Percentiles rank a stretch among this genome's conserved stretches.
Evolutionary conservation across 2,329 filamentous ascomycete species (phyloP).

Genomic region (Hypoxylon sp.): DNA sequence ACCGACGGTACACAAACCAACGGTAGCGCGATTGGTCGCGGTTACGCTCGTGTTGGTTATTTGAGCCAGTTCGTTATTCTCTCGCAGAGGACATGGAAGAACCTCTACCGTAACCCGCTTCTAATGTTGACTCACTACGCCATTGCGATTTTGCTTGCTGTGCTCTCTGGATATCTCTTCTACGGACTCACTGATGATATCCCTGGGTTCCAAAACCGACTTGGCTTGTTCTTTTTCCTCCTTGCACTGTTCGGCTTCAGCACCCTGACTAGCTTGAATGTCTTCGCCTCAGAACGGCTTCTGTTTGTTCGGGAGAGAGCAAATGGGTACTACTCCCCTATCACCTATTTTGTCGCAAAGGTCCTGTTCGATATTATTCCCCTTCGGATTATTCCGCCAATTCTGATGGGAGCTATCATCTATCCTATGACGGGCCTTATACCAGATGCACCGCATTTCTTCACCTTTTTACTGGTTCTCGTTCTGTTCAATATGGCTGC

Average conservation of each 20-base stretch:
- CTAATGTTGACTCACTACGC: constrained; percentile 99
- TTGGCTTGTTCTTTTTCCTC: constrained; percentile 98
- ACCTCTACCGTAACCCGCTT: constrained; percentile 97
- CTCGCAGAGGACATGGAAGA: constrained; percentile 93
- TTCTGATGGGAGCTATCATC: constrained; percentile 94
- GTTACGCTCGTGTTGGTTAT: constrained; percentile 86
- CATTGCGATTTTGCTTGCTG: constrained; percentile 93
- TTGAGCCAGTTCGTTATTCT: constrained; percentile 88
- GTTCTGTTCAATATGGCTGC: constrained; percentile 97
- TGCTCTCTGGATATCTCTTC: constrained; percentile 95
- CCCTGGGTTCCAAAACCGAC: constrained; percentile 95
- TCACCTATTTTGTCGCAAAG: constrained; percentile 95
- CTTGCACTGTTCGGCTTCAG: constrained; percentile 97
- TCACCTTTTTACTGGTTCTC: constrained; percentile 91
- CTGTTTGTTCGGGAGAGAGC: constrained; percentile 94
- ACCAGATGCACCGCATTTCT: constrained; percentile 84
- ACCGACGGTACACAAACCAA: constrained; percentile 64
- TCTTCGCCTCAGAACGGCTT: constrained; percentile 91
- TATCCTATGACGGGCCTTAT: constrained; percentile 98
- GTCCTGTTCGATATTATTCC: constrained; percentile 99
- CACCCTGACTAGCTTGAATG: constrained; percentile 91
- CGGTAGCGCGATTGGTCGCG: constrained; percentile 76
- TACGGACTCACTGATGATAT: constrained; percentile 97
- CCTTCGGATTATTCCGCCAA: constrained; percentile 91
- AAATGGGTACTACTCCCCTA: constrained; percentile 94